Evolutionary conservation across 306 rosid species (phyloP).

Genomic region (Phaseolus lunatus): DNA sequence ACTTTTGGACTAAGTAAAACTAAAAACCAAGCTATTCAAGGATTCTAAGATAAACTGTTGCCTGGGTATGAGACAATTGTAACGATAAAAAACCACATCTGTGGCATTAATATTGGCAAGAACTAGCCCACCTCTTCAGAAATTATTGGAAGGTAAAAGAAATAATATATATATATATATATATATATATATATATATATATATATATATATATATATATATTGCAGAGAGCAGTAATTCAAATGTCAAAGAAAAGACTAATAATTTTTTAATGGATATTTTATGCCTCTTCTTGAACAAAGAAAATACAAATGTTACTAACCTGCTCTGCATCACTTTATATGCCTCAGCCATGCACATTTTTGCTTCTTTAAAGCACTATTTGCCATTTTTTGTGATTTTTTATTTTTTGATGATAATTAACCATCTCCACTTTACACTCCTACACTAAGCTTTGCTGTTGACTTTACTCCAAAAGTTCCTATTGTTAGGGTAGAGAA

Average conservation of each 20-base stretch:
- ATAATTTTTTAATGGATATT: neutral
- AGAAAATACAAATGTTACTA: neutral
- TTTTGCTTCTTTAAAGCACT: slow-evolving; percentile 2
- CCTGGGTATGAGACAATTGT: neutral
- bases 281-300: slow-evolving; percentile 7
- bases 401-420: neutral
- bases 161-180: too few species aligned
- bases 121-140: neutral
- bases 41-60: slow-evolving; percentile 23
- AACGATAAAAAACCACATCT: neutral
- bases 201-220: too few species aligned
- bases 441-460: slow-evolving; percentile 1
- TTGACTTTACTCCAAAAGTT: slow-evolving; percentile 3
- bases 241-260: neutral
- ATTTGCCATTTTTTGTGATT: neutral
- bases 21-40: slow-evolving; percentile 12
- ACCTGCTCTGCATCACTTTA: neutral
- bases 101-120: neutral
- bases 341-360: neutral
- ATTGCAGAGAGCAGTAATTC: neutral
- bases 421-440: neutral
- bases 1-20: neutral
- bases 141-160: neutral
- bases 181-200: too few species aligned
- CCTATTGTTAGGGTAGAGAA: neutral